Evolutionary conservation across 441 rosid genomes (phyloP).

Genomic region (Caryocar brasiliense): DNA sequence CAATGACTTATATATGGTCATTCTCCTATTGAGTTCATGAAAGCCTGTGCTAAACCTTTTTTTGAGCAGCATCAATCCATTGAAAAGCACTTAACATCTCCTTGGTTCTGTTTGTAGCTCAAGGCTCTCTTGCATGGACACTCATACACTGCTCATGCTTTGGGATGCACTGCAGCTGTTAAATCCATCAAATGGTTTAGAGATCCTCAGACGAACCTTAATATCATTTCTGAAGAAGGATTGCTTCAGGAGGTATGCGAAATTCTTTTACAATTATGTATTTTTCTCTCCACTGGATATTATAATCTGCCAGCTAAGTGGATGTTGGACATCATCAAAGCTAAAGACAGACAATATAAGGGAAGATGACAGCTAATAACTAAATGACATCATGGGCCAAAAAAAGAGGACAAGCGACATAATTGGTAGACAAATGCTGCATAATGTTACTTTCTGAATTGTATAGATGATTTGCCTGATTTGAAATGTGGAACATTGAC

Average conservation of each 20-base stretch:
- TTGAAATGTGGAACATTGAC: too few species aligned
- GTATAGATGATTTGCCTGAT: too few species aligned
- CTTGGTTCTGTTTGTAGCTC: slow-evolving; percentile 45
- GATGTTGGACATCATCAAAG: neutral
- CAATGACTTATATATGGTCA: too few species aligned
- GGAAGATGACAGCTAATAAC: too few species aligned
- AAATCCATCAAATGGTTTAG: slow-evolving; percentile 82
- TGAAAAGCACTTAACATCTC: slow-evolving; percentile 1
- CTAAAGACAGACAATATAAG: neutral
- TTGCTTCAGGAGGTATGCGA: slow-evolving; percentile 62
- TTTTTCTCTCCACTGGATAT: neutral
- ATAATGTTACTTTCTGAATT: too few species aligned
- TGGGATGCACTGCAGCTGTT: slow-evolving; percentile 85
- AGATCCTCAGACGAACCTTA: slow-evolving; percentile 63
- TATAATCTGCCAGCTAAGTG: neutral
- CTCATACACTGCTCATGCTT: slow-evolving; percentile 88
- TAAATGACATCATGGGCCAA: too few species aligned
- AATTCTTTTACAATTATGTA: neutral
- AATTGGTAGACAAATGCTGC: too few species aligned
- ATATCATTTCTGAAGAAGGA: slow-evolving; percentile 39
- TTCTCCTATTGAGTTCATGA: neutral
- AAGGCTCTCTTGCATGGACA: slow-evolving; percentile 93
- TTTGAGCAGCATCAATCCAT: slow-evolving; percentile 1
- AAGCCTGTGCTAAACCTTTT: neutral
- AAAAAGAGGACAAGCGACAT: too few species aligned